A percentile compares a stretch with the other conserved stretches of the same genome.
Conservation (phyloP, 768 basidiomycete genomes). For the Kwoniella sp. region DNA sequence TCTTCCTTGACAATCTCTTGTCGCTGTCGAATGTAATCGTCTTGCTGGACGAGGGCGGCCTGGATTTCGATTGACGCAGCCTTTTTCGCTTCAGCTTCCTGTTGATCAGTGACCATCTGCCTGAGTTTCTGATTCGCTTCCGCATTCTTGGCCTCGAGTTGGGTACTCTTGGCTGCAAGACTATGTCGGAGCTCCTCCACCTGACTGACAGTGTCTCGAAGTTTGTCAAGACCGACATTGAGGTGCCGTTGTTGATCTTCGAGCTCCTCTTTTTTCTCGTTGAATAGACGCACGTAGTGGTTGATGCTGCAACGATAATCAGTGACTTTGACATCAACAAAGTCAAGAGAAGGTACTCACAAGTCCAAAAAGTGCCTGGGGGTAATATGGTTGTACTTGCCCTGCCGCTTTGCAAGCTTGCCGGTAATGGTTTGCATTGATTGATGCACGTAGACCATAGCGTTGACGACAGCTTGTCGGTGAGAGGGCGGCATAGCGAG, state of each 20-base stretch:
- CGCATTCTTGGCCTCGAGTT: slow-evolving; percentile 87
- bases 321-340: neutral
- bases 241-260: slow-evolving; percentile 98
- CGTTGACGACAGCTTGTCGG: slow-evolving; percentile 88
- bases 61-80: slow-evolving; percentile 94
- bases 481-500: slow-evolving; percentile 84
- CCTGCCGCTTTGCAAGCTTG: slow-evolving; percentile 84
- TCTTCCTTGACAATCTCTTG: slow-evolving; percentile 88
- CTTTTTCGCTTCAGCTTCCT: slow-evolving; percentile 98
- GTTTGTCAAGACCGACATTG: slow-evolving; percentile 95
- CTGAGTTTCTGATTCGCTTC: slow-evolving; percentile 97
- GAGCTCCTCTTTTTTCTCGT: slow-evolving; percentile 93
- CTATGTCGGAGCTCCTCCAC: slow-evolving; percentile 95
- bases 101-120: slow-evolving; percentile 97
- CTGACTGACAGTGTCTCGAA: slow-evolving; percentile 91
- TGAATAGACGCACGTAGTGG: slow-evolving; percentile 92
- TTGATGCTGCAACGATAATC: slow-evolving; percentile 68
- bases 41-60: slow-evolving; percentile 87
- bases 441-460: slow-evolving; percentile 85
- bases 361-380: slow-evolving; percentile 98
- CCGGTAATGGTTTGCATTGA: slow-evolving; percentile 87
- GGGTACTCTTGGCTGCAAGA: slow-evolving; percentile 87
- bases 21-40: slow-evolving; percentile 83
- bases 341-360: slow-evolving; percentile 62
- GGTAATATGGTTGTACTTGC: slow-evolving; percentile 94